Evolutionary conservation across 495 filamentous ascomycete genomes (phyloP), one percentile per base, ranked within the genome.

Genomic region (Penicillium malachiteum): DNA sequence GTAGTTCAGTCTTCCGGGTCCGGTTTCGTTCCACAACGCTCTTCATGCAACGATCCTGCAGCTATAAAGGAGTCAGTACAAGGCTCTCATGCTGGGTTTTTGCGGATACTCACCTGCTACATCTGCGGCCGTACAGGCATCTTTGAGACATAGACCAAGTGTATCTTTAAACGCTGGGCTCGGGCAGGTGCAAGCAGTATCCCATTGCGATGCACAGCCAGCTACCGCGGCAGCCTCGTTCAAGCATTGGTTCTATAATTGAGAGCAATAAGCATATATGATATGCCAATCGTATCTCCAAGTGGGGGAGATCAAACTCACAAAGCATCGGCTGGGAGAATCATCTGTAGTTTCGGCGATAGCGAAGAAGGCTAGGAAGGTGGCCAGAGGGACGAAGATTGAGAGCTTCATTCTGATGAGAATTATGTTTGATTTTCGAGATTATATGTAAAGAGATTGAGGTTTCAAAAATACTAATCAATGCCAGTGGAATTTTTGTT

Each of bases 391-490:
- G 17, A 62, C 45, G 55, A 62, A 61, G 45, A 64, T 62, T 0
- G 63, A 66, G 41, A 68, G 63, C 58, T 62, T 68, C 65, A 68
- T 68, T 39, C 57, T 62, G 48, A 51, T 5, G 10, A 40, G 44
- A 21, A 45, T 8, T 7, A 35, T 48, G 34, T 12, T 30, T 50
- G 21, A 44, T 8, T n/a, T 30, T 54, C 21, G 35, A 16, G 48
- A 33, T n/a, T 18, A 18, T 37, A 37, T 37, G 34, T 37, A n/a
- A 7, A 17, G 17, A 11, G 35, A 18, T 11, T 26, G 21, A 26
- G 21, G 21, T 26, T 9, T 41, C 16, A 30, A 34, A 8, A 30
- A 10, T 47, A n/a, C n/a, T n/a, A n/a, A n/a, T n/a, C n/a, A n/a
- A n/a, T 32, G n/a, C 14, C 0, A 31, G 16, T 16, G 46, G 7